Base-by-base conservation (phyloP, 2,329 filamentous ascomycete genomes). In the Epicoccum sorghinum region DNA sequence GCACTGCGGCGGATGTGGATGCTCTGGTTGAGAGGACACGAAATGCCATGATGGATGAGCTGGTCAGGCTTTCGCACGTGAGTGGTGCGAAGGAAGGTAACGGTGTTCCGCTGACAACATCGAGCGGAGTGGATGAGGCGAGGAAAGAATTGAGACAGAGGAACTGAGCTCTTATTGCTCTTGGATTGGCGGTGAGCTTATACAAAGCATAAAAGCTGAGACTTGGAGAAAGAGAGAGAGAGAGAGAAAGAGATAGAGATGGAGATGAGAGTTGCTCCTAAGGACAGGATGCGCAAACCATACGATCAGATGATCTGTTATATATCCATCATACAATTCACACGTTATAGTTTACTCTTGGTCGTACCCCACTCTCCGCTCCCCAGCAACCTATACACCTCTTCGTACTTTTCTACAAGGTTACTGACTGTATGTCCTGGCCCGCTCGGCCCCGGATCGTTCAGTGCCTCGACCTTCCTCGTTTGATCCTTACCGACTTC, bases 401-500 rank as follows among this genome's bases (percentile, higher is more conserved):
- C 81, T n/a, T 77, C 72, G 49, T 78, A 73, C n/a, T 74, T 71
- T 18, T 69, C 64, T 27, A 59, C 65, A 43, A 72, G 51, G 47
- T 80, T 78, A 27, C 79, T 79, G 10, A 75, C 77, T 8, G 75
- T 79, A 61, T 78, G 78, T 3, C 83, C 83, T 29, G 71, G 69
- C 24, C 74, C 75, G 13, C 71, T 71, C 3, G 83, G 83, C 0
- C 83, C 83, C 0, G 81, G 79, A 65, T 86, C 83, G 55, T 82
- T 82, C 35, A 78, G 78, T 53, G 75, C 70, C 54, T 74, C 72
- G 1, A 86, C 83, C 37, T 72, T 68, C 40, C 84, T 76, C 42
- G 82, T 81, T 35, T 77, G 77, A 8, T 65, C 69, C 61, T 81
- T 80, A 3, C 80, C 79, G 1, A 87, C 82, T 68, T 87, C 84